Base-by-base conservation (phyloP, 2,329 filamentous ascomycete species). In the Fusarium devonianum region DNA sequence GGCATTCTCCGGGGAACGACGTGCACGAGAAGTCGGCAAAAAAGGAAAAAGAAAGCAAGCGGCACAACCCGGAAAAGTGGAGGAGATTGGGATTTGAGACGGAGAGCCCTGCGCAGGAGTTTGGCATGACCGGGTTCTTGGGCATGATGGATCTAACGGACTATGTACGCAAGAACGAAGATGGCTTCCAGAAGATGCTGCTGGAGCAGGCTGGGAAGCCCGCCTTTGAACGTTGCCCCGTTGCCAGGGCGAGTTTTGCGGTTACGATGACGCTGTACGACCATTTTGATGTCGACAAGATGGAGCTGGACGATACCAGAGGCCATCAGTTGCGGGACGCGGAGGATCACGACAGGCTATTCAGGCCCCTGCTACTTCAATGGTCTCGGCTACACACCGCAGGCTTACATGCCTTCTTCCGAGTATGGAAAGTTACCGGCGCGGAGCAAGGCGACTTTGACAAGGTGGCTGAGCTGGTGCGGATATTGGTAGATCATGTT, bases 101-200 rank as follows among this genome's bases (percentile, higher is more conserved):
- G 0, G 94, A 99, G 71, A 92, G 84, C 60, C 94, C 94, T 4
- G 87, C 87, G 1, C 81, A 82, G 63, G 94, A 99, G 63, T 97
- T 99, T 67, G 86, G 91, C 14, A 78, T 84, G 28, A 88, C 89
- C 19, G 94, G 94, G 0, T 97, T 92, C 69, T 73, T 99, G 43
- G 94, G 94, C 19, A 90, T 99, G 84, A 97, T 99, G 92, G 94
- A 99, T 70, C 73, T 99, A 65, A 90, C 92, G 2, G 92, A 97
- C 71, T 99, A 91, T 69, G 91, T 96, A 37, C 84, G 89, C 66
- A 96, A 92, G 68, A 87, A 96, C 67, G 91, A 96, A 69, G 92
- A 97, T 67, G 85, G 85, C 9, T 97, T 96, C 63, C 92, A 96
- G 69, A 97, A 96, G 73, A 79, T 96, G 62, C 75, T 99, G 12